Percentiles rank a stretch among this genome's conserved stretches.
Evolutionary conservation across 768 basidiomycete genomes (phyloP).

Genomic region (Hysterangium stoloniferum): DNA sequence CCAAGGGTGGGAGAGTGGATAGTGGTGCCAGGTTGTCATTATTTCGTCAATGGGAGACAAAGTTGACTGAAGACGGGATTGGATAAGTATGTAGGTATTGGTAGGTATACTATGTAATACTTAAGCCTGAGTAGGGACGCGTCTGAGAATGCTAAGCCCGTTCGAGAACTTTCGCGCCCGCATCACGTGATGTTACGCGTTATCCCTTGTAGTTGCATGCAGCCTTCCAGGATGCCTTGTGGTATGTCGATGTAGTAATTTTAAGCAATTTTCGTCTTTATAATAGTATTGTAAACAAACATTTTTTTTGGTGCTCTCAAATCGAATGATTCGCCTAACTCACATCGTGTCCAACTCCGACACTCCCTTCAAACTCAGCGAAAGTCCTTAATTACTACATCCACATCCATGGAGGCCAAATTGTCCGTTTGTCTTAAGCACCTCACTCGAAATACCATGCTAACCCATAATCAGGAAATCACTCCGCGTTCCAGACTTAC

Average conservation of each 20-base stretch:
- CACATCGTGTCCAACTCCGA: not conserved
- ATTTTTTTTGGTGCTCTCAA: not conserved
- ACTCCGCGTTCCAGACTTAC: constrained; percentile 68
- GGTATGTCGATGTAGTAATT: too few relatives aligned
- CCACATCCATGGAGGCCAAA: constrained; percentile 31
- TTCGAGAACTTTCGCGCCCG: constrained; percentile 11
- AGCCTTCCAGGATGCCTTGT: too few relatives aligned
- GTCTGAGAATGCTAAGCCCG: too few relatives aligned
- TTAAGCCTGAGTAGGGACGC: too few relatives aligned
- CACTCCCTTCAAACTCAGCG: not conserved
- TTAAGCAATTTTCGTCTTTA: too few relatives aligned
- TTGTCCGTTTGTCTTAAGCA: constrained; percentile 24
- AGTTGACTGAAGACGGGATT: not conserved
- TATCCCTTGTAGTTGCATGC: too few relatives aligned
- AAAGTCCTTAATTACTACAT: not conserved
- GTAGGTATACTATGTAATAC: not conserved
- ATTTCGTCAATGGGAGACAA: not conserved
- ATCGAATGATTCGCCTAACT: too few relatives aligned
- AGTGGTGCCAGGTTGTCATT: constrained; percentile 32
- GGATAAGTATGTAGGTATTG: not conserved
- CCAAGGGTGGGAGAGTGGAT: constrained; percentile 37
- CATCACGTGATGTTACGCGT: too few relatives aligned
- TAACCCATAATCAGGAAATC: constrained; percentile 33
- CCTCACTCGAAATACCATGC: not conserved
- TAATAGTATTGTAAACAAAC: too few relatives aligned